A percentile compares a stretch with the other conserved stretches of the same genome.
Evolutionary conservation across 106 monocot genomes (phyloP).

Genomic region (Ottelia alismoides): DNA sequence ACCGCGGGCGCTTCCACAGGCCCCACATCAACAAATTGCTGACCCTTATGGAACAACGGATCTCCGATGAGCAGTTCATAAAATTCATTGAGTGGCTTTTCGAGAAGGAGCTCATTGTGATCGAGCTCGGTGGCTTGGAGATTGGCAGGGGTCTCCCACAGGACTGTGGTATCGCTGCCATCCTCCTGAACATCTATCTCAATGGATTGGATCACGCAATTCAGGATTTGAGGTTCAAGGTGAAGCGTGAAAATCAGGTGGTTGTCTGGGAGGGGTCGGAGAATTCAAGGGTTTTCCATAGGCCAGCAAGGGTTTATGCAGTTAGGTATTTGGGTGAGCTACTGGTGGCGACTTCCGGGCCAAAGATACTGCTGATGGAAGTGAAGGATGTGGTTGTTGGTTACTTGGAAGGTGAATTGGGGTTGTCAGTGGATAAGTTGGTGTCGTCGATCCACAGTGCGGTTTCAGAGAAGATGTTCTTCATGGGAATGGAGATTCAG

Average conservation of each 20-base stretch:
- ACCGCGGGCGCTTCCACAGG: conserved; percentile 25
- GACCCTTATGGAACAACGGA: conserved; percentile 32
- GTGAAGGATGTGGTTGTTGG: conserved; percentile 47
- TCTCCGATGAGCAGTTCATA: conserved; percentile 38
- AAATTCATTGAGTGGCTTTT: conserved; percentile 36
- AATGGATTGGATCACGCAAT: conserved; percentile 53
- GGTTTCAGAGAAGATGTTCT: conserved; percentile 70
- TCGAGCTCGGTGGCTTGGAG: conserved; percentile 61
- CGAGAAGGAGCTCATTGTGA: conserved; percentile 14
- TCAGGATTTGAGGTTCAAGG: conserved; percentile 39
- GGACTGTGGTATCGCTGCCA: conserved; percentile 39
- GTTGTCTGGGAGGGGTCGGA: background rate
- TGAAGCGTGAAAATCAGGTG: conserved; percentile 35
- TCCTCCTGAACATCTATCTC: conserved; percentile 76
- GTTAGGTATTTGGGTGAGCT: conserved; percentile 91
- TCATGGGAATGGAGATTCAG: conserved; percentile 88
- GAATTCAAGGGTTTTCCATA: conserved; percentile 46
- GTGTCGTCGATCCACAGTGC: conserved; percentile 66
- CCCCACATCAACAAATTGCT: conserved; percentile 31
- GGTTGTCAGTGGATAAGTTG: conserved; percentile 48
- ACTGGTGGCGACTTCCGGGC: conserved; percentile 65
- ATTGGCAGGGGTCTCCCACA: conserved; percentile 68
- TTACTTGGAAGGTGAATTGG: conserved; percentile 43
- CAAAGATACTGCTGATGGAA: conserved; percentile 57
- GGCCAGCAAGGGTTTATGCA: conserved; percentile 64